Conservation (phyloP, 352 stramenopile genomes). For the Phytophthora fragariae region DNA sequence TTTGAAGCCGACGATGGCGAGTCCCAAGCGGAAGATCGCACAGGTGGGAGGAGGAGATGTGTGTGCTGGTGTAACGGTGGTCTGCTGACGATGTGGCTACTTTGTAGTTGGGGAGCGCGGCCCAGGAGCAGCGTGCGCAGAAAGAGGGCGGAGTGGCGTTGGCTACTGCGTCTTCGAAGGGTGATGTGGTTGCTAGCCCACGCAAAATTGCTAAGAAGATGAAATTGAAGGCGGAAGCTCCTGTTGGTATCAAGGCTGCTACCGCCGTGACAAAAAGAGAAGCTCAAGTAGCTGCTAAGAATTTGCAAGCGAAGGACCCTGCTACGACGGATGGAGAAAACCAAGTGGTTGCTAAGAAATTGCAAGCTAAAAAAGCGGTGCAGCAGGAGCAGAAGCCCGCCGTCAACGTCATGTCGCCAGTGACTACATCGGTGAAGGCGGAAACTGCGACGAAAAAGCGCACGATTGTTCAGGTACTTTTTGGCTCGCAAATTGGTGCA, state of each 20-base stretch:
- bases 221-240: neutral
- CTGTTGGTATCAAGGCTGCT: neutral
- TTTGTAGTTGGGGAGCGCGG: neutral
- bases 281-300: neutral
- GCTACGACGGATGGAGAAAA: neutral
- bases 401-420: neutral
- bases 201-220: neutral
- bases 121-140: neutral
- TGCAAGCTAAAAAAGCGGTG: neutral
- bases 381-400: neutral
- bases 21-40: conserved; percentile 23
- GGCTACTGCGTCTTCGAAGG: conserved; percentile 11
- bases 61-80: neutral
- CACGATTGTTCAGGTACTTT: neutral
- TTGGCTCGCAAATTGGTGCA: neutral
- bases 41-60: conserved; percentile 4
- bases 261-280: neutral
- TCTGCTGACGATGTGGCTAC: neutral
- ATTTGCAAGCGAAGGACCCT: neutral
- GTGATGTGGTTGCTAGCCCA: neutral
- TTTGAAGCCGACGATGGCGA: neutral
- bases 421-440: neutral
- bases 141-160: conserved; percentile 3
- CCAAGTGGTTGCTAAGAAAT: neutral
- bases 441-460: neutral